Percentiles rank a stretch among this genome's conserved stretches.
Evolutionary conservation across 805 yeast species (phyloP).

Genomic region (Torulaspora microellipsoides): DNA sequence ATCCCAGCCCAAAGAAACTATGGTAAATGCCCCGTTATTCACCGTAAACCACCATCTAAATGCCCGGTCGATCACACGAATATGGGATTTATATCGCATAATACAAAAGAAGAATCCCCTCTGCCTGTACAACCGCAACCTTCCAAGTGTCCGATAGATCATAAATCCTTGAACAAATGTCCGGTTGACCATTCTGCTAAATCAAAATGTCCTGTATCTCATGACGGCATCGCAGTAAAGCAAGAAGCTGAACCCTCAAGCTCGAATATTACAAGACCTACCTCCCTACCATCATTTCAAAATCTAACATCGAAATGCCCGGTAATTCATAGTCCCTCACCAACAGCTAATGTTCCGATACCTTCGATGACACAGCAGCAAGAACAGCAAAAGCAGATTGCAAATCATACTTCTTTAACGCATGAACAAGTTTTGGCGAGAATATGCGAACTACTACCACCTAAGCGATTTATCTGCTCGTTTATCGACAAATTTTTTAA

Average conservation of each 20-base stretch:
- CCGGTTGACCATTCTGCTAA: slow-evolving; percentile 23
- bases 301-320: slow-evolving; percentile 30
- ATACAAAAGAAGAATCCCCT: slow-evolving; percentile 2
- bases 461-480: slow-evolving; percentile 49
- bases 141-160: slow-evolving; percentile 9
- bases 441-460: slow-evolving; percentile 46
- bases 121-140: slow-evolving; percentile 3
- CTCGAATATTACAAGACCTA: slow-evolving; percentile 4
- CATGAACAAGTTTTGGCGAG: slow-evolving; percentile 25
- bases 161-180: slow-evolving; percentile 9
- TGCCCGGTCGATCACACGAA: slow-evolving; percentile 28
- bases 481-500: slow-evolving; percentile 56
- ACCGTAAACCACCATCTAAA: slow-evolving; percentile 11
- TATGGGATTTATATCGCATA: slow-evolving; percentile 3
- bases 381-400: neutral
- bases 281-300: slow-evolving; percentile 25
- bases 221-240: slow-evolving; percentile 6
- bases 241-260: slow-evolving; percentile 1
- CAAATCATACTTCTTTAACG: slow-evolving; percentile 2
- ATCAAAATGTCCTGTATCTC: slow-evolving; percentile 23
- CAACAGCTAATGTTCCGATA: neutral
- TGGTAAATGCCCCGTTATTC: slow-evolving; percentile 25
- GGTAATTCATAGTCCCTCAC: slow-evolving; percentile 18
- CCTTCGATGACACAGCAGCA: neutral
- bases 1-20: slow-evolving; percentile 8